phyloP scores from a whole-genome alignment of 176 grass and related monocot species.

The Raddia distichophylla region DNA sequence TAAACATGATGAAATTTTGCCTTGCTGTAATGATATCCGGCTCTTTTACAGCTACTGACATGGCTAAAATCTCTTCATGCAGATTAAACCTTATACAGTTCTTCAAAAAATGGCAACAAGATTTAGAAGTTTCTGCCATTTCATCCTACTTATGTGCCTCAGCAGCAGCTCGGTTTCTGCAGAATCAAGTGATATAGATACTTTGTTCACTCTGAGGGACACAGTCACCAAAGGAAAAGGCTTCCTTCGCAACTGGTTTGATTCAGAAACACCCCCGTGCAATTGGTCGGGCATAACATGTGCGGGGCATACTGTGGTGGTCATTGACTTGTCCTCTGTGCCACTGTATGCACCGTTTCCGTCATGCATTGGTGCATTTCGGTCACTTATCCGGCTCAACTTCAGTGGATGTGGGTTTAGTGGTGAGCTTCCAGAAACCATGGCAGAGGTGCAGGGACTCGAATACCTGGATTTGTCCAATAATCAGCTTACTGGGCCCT shows the following conservation, averaged over 20 bases:
- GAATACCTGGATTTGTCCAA: constrained; percentile 70
- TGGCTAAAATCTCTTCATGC: constrained; percentile 24
- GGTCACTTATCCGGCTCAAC: constrained; percentile 66
- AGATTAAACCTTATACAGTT: constrained; percentile 50
- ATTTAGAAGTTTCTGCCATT: constrained; percentile 41
- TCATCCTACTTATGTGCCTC: constrained; percentile 52
- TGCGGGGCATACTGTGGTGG: constrained; percentile 44
- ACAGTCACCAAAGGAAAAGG: constrained; percentile 59
- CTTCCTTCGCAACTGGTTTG: constrained; percentile 77
- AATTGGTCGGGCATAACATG: constrained; percentile 78
- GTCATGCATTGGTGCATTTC: constrained; percentile 55
- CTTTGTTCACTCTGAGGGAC: constrained; percentile 62
- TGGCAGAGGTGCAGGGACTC: constrained; percentile 56
- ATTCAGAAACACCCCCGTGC: constrained; percentile 76
- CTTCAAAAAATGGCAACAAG: constrained; percentile 31
- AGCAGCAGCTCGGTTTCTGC: constrained; percentile 33
- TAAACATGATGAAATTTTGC: constrained; percentile 4
- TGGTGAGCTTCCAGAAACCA: constrained; percentile 61
- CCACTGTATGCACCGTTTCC: constrained; percentile 68
- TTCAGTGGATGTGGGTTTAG: constrained; percentile 74
- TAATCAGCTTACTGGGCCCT: constrained; percentile 63
- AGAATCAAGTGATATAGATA: constrained; percentile 58
- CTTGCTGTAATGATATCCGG: not conserved
- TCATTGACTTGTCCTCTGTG: constrained; percentile 71
- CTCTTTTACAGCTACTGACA: constrained; percentile 35